Evolutionary conservation across 345 rosid genomes (phyloP).

Genomic region (Barbarea vulgaris): DNA sequence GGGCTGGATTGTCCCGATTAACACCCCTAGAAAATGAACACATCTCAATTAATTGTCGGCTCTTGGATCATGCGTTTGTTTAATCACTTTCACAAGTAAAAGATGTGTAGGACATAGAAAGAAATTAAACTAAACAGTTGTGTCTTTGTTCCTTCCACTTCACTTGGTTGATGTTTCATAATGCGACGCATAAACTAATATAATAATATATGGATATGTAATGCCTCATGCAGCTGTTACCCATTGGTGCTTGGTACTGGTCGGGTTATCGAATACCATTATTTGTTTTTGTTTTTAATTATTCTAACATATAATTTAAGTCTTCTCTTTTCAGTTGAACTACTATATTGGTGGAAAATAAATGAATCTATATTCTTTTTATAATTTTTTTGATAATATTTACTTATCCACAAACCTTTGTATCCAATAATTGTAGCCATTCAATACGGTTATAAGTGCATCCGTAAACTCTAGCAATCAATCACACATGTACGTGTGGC

Average conservation of each 20-base stretch:
- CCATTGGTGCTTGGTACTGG: conserved; percentile 26
- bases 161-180: conserved; percentile 34
- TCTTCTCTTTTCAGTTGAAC: neutral
- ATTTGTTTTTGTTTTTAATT: neutral
- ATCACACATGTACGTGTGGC: neutral
- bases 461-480: conserved; percentile 17
- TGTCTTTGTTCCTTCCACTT: conserved; percentile 22
- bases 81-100: conserved; percentile 27
- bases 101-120: conserved; percentile 31
- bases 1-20: conserved; percentile 28
- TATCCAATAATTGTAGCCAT: conserved; percentile 17
- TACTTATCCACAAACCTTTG: neutral
- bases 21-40: conserved; percentile 34
- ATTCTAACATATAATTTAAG: neutral
- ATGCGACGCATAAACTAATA: conserved; percentile 31
- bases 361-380: neutral
- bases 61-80: conserved; percentile 29
- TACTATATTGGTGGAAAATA: neutral
- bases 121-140: conserved; percentile 33
- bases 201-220: conserved; percentile 18
- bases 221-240: conserved; percentile 34
- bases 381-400: neutral
- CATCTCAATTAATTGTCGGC: conserved; percentile 32
- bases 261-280: conserved; percentile 32
- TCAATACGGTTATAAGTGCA: conserved; percentile 1